A percentile compares a stretch with the other conserved stretches of the same genome.
Evolutionary conservation across 768 basidiomycete genomes (phyloP).

Genomic region (Leccinum boreale): DNA sequence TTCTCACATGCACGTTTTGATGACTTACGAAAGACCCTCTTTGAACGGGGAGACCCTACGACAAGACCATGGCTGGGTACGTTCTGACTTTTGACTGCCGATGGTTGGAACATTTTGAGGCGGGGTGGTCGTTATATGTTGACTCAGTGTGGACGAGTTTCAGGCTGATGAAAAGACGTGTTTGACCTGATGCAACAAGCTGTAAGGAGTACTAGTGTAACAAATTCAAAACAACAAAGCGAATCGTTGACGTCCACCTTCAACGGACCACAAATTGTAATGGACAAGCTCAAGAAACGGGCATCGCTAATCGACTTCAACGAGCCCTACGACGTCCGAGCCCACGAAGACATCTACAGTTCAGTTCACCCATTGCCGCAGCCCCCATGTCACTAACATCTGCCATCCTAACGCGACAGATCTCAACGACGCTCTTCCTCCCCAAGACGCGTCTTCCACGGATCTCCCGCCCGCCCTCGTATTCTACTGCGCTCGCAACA

Average conservation of each 20-base stretch:
- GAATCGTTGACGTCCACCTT: too few species aligned
- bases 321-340: conserved; percentile 5
- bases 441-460: neutral
- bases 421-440: neutral
- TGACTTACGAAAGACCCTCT: too few species aligned
- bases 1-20: too few species aligned
- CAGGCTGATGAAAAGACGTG: neutral
- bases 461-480: conserved; percentile 14
- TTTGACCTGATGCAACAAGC: too few species aligned
- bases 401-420: conserved; percentile 4
- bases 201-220: too few species aligned
- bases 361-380: neutral
- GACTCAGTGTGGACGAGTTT: too few species aligned
- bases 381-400: neutral
- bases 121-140: too few species aligned
- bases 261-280: too few species aligned
- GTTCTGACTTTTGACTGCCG: too few species aligned
- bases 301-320: conserved; percentile 17
- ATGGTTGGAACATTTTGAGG: too few species aligned
- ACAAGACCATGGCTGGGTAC: too few species aligned
- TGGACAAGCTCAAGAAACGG: conserved; percentile 14
- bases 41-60: neutral
- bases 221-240: too few species aligned
- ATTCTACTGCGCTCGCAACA: conserved; percentile 29
- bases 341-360: conserved; percentile 19